Conservation (phyloP, 108 stramenopile genomes). For the Pseudonitzschia delicatissima region DNA sequence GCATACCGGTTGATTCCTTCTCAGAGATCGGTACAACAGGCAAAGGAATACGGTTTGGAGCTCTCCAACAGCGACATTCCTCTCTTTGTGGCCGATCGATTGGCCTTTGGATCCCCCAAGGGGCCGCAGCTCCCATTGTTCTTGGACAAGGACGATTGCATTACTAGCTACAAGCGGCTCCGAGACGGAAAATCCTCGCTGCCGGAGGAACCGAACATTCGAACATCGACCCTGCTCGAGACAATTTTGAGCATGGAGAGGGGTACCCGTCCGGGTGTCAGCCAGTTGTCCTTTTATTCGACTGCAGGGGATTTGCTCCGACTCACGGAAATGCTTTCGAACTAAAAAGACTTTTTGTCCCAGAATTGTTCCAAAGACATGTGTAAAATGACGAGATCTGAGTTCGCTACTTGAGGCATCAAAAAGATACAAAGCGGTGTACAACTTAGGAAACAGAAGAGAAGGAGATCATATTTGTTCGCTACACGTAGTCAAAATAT, state of each 20-base stretch:
- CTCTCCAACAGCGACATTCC: conserved; percentile 41
- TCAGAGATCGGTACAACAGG: conserved; percentile 27
- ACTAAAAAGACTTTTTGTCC: too few species aligned
- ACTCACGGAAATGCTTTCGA: conserved; percentile 36
- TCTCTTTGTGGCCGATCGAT: conserved; percentile 43
- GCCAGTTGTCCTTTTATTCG: conserved; percentile 51
- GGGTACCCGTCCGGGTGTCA: conserved; percentile 47
- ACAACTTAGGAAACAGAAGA: too few species aligned
- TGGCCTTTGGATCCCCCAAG: conserved; percentile 47
- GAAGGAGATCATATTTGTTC: too few species aligned
- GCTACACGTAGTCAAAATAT: too few species aligned
- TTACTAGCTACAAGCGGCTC: conserved; percentile 47
- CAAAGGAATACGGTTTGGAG: conserved; percentile 25
- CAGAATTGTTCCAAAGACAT: too few species aligned
- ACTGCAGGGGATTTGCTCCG: conserved; percentile 46
- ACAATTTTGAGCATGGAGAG: conserved; percentile 49
- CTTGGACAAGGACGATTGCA: conserved; percentile 40
- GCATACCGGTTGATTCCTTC: conserved; percentile 46
- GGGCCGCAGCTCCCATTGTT: conserved; percentile 55
- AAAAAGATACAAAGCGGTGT: too few species aligned
- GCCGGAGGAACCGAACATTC: conserved; percentile 40
- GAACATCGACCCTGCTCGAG: conserved; percentile 44
- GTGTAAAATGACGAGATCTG: too few species aligned
- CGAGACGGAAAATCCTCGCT: conserved; percentile 29
- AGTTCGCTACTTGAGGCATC: too few species aligned